Conservation (phyloP, 192 early-diverging fungal species). For the Geranomyces michiganensis region DNA sequence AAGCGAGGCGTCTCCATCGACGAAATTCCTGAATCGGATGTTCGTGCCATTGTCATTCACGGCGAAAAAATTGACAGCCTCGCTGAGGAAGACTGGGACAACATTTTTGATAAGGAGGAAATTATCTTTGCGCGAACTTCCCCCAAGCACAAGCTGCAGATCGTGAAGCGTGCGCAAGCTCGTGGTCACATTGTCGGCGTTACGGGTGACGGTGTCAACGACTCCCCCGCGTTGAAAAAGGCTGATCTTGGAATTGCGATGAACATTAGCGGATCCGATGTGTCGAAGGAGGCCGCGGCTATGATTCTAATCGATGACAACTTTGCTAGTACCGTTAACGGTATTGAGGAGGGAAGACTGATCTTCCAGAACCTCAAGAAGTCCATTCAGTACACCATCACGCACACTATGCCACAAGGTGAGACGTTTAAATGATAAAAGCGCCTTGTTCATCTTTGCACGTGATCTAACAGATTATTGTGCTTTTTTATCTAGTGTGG, state of each 20-base stretch:
- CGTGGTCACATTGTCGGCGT: slow-evolving; percentile 97
- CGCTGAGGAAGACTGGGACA: slow-evolving; percentile 86
- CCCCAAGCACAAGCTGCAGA: slow-evolving; percentile 96
- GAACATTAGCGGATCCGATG: slow-evolving; percentile 93
- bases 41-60: slow-evolving; percentile 88
- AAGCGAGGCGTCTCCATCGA: slow-evolving; percentile 62
- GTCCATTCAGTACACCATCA: slow-evolving; percentile 88
- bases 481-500: slow-evolving; percentile 54
- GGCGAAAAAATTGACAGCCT: slow-evolving; percentile 85
- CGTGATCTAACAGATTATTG: too few relatives aligned
- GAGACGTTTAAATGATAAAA: too few relatives aligned
- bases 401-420: slow-evolving; percentile 88
- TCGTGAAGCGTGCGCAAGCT: slow-evolving; percentile 88
- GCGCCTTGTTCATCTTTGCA: too few relatives aligned
- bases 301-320: slow-evolving; percentile 99
- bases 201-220: slow-evolving; percentile 97
- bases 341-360: slow-evolving; percentile 92
- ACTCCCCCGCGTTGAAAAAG: slow-evolving; percentile 95
- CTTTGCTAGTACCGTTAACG: slow-evolving; percentile 91
- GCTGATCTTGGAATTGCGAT: slow-evolving; percentile 97
- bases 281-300: slow-evolving; percentile 90
- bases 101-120: slow-evolving; percentile 91
- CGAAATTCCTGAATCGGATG: slow-evolving; percentile 77
- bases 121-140: slow-evolving; percentile 97
- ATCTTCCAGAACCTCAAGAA: slow-evolving; percentile 97